Conservation (phyloP, 1,284 basidiomycete genomes). For the Ganoderma meredithae region DNA sequence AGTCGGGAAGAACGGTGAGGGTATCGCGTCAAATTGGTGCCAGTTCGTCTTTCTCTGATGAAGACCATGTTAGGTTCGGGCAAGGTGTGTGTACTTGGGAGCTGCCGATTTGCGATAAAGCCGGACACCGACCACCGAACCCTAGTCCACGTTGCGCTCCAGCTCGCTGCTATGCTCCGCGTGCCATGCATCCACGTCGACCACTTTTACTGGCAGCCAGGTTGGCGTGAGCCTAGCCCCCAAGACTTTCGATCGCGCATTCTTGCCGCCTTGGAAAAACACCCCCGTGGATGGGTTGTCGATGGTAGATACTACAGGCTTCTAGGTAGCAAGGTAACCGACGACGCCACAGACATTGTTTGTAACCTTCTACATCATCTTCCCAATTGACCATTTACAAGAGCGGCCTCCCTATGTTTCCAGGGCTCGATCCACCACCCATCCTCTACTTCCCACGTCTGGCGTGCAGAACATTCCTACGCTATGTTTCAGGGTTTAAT, state of each 20-base stretch:
- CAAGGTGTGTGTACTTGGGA: constrained; percentile 26
- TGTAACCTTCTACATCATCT: constrained; percentile 49
- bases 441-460: constrained; percentile 65
- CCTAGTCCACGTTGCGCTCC: constrained; percentile 56
- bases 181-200: constrained; percentile 38
- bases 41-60: not conserved
- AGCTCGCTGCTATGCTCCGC: constrained; percentile 53
- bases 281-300: constrained; percentile 38
- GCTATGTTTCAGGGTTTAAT: too few species aligned
- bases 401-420: not conserved
- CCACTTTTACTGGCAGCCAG: constrained; percentile 36
- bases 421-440: constrained; percentile 73
- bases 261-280: constrained; percentile 25
- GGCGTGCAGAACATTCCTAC: constrained; percentile 56
- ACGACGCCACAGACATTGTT: constrained; percentile 62
- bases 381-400: not conserved
- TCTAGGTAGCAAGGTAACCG: constrained; percentile 41
- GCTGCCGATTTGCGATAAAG: constrained; percentile 6
- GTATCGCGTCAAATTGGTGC: not conserved
- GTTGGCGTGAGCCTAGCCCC: constrained; percentile 30
- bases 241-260: constrained; percentile 35
- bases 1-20: constrained; percentile 62
- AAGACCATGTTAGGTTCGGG: constrained; percentile 22
- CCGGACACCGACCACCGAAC: not conserved
- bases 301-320: constrained; percentile 37